Conservation (phyloP, 257 asterid genomes). For the Datura wrightii region DNA sequence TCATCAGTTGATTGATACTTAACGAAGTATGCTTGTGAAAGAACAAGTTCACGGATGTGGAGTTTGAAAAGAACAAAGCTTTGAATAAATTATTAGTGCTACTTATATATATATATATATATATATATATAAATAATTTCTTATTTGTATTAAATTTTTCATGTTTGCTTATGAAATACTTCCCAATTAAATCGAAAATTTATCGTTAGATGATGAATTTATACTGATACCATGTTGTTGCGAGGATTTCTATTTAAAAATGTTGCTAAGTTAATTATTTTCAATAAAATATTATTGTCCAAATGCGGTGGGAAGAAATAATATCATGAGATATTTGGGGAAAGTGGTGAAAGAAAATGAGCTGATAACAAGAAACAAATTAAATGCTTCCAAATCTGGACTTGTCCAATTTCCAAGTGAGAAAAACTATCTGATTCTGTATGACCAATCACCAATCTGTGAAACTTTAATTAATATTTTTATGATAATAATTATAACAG, state of each 20-base stretch:
- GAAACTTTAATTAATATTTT: background rate
- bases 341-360: slow-evolving; percentile 18
- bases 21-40: background rate
- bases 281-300: background rate
- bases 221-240: background rate
- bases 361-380: slow-evolving; percentile 32
- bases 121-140: too few species aligned
- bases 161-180: slow-evolving; percentile 14
- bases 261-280: background rate
- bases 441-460: slow-evolving; percentile 38
- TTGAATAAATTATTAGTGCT: background rate
- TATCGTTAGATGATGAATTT: background rate
- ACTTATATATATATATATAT: background rate
- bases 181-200: background rate
- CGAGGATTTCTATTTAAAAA: background rate
- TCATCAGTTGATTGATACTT: slow-evolving; percentile 1
- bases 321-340: slow-evolving; percentile 39
- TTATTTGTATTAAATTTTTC: slow-evolving; percentile 9
- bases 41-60: background rate
- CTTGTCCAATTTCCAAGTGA: slow-evolving; percentile 42
- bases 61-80: background rate
- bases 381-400: slow-evolving; percentile 42
- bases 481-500: background rate
- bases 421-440: slow-evolving; percentile 46
- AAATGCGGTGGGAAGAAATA: slow-evolving; percentile 34